Base-by-base conservation (phyloP, 371 early-diverging fungal species). In the Conidiobolus incongruus region DNA sequence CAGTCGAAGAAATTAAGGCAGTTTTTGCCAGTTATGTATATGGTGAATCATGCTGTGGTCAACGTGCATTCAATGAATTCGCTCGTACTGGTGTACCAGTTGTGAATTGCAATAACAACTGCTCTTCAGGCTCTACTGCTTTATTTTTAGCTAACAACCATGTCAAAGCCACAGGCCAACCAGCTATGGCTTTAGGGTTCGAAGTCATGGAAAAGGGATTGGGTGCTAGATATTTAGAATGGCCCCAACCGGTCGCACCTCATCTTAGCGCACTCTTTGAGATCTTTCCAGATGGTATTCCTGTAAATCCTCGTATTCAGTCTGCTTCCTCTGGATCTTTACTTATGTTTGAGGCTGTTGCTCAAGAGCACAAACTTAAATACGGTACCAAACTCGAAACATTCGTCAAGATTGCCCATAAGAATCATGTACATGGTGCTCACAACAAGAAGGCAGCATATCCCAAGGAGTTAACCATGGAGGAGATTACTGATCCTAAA, bases 71-170 rank as follows among this genome's bases (percentile, higher is more conserved):
- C 4, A 51, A 50, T 26, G 52, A 61, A 51, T 46, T 54, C 13
- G 54, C 51, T 5, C 20, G 45, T 2, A 52, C 52, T 11, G 47
- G 59, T 54, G 62, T 65, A 44, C 66, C 65, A 28, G 60, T 66
- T 52, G 47, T 66, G 48, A 82, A 82, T 47, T 76, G 76, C 49
- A 79, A 80, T 57, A 82, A 80, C 68, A 77, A 79, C 59, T 78
- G 83, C 54, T 68, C 76, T 4, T 78, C 80, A 24, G 80, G 83
- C 8, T 75, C 76, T 1, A 68, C 79, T 15, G 81, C 83, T 16
- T 59, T 80, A 37, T 75, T 56, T 49, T 58, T 72, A 48, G 82
- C 80, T 10, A 68, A 75, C 21, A 65, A 67, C 47, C 65, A 71
- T 0, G 61, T 82, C 45, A n/a, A n/a, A n/a, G n/a, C n/a, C n/a